These are phyloP conservation scores for Salvia splendens DNA, from an alignment of 257 asterid species.

Conservation along the genomic window DNA sequence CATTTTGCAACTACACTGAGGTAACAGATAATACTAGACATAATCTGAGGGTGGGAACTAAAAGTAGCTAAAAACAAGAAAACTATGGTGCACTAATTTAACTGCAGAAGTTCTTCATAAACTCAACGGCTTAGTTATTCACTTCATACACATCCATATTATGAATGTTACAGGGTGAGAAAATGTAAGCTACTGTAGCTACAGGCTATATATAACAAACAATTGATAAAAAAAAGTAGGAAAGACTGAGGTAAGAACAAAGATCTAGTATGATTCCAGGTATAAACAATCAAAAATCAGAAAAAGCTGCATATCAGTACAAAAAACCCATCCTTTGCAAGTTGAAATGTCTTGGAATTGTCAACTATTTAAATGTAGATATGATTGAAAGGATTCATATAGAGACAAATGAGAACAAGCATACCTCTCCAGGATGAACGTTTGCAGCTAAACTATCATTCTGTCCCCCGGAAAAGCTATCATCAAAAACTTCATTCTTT, in stretches of 20 bases:
- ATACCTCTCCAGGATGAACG: conserved; percentile 39
- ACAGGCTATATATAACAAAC: conserved; percentile 6
- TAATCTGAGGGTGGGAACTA: neutral
- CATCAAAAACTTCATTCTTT: conserved; percentile 41
- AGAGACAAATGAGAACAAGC: neutral
- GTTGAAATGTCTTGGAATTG: conserved; percentile 6
- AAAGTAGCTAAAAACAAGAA: conserved; percentile 10
- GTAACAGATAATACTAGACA: neutral
- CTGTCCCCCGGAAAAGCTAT: conserved; percentile 28
- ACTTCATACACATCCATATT: conserved; percentile 19
- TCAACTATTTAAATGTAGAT: conserved; percentile 12
- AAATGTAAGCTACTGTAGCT: conserved; percentile 12
- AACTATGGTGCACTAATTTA: conserved; percentile 7
- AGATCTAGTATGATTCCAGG: neutral
- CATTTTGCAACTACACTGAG: no score
- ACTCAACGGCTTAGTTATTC: conserved; percentile 13
- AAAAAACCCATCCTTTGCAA: conserved; percentile 17
- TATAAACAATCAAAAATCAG: neutral
- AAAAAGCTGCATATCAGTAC: neutral
- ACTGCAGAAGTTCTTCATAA: neutral
- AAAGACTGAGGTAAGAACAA: neutral
- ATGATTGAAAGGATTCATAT: conserved; percentile 16
- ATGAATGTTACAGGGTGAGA: conserved; percentile 1
- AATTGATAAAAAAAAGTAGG: conserved; percentile 8
- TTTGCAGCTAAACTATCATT: conserved; percentile 34